Base-by-base conservation (phyloP, 1,284 basidiomycete genomes). In the Cryptococcus hybrid region DNA sequence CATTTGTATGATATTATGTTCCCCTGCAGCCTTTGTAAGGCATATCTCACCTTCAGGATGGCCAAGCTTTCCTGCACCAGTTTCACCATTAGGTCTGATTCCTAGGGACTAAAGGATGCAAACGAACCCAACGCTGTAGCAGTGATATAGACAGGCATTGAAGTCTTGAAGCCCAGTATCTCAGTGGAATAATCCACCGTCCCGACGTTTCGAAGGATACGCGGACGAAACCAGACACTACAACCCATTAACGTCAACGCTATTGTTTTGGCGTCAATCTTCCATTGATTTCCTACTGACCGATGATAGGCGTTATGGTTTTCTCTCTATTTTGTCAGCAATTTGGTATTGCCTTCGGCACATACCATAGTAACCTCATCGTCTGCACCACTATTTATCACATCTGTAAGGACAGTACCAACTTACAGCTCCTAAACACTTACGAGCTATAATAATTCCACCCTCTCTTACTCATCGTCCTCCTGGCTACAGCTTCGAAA, bases 191-290 rank as follows among this genome's bases (percentile, higher is more conserved):
- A 93, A 75, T 96, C 89, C 12, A 96, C 86, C 3, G 82, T 80
- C 37, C 65, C 63, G 40, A 97, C 92, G 68, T 96, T 85, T 30
- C 91, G 84, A 7, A 97, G 80, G 45, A 97, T 82, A 12, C 92
- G 85, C 9, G 93, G 93, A 13, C 93, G 84, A 82, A 97, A 96
- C 92, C 93, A 97, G 66, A 97, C 83, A 55, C 90, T 88, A 64
- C 30, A 30, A 30, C 15, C 7, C 24, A 60, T 5, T 55, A 55
- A 15, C 34, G 40, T 51, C 13, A 52, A 30, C 46, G 60, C 58
- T 43, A 45, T 48, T 30, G 34, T 8, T 50, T n/a, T 12, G 11
- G 12, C 6, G 42, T 38, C 3, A 9, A 36, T 43, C 37, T 42
- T 42, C 15, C 13, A 37, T 18, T 3, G 18, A 65, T 30, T 30